Base-by-base conservation (phyloP, 164 flowering plant genomes). In the Buxus sempervirens region DNA sequence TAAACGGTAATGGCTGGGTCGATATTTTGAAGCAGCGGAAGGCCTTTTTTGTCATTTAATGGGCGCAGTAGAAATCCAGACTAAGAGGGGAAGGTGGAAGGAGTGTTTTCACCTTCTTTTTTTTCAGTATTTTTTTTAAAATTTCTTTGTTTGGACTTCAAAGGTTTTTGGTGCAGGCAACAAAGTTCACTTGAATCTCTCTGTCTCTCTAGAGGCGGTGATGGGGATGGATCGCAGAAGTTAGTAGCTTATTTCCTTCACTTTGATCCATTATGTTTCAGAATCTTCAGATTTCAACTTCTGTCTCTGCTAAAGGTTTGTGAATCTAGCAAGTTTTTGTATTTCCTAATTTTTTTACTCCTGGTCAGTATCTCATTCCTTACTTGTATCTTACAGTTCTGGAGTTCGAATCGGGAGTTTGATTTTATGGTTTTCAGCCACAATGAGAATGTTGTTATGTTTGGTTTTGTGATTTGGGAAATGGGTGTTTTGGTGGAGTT, bases 401-500 rank as follows among this genome's bases (percentile, higher is more conserved):
- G 51, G 36, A 22, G 7, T 19, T 51, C 16, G 63, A 32, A 25
- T 42, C 55, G 16, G 64, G 70, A 64, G 61, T 75, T 73, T 26
- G 70, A 69, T 70, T 66, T 55, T 48, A 51, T 15, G 55, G 22
- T 48, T 58, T 58, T 60, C 62, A 7, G 18, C 16, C n/a, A 38
- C 71, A 76, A 72, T 71, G 64, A 58, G 14, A 76, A 76, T 74
- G 68, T 79, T 74, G 81, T 72, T 70, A 28, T 69, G 45, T 23
- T 28, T 57, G 9, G 42, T 48, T 36, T 58, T 7, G 23, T 49
- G 63, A 58, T 71, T 72, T 66, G 63, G 60, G 69, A 67, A 41
- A 20, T 72, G 76, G 78, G 78, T 53, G 36, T 60, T 71, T 77
- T 63, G 36, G 70, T 36, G 32, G 59, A 62, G 19, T 63, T 69